Base-by-base conservation (phyloP, 2,329 filamentous ascomycete genomes). In the Monosporascus sp. region DNA sequence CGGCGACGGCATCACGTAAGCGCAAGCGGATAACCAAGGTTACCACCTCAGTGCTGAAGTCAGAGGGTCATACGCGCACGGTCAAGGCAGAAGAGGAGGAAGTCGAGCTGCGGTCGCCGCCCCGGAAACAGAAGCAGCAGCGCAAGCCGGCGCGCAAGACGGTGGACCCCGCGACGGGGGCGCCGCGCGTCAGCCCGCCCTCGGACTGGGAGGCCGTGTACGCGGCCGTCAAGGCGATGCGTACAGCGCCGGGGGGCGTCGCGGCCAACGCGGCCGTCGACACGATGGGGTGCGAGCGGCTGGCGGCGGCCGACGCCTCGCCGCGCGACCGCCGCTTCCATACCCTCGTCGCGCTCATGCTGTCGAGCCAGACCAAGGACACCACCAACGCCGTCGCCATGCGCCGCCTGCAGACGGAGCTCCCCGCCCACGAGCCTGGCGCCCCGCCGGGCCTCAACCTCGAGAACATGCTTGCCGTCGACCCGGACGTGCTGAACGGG, bases 301-400 rank as follows among this genome's bases (percentile, higher is more conserved):
- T 94, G 9, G 89, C 88, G 3, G 73, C 78, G 47, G 68, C 72
- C 17, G 69, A 62, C 1, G 77, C 79, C 11, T 76, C 72, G 53
- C 67, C 75, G 25, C 75, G 72, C 53, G 80, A 82, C 65, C 84
- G 84, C 66, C 82, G 92, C 6, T 92, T 95, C 62, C 92, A 97
- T 65, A 96, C 90, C 3, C 81, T 97, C 31, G 79, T 96, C 39
- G 83, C 91, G 15, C 77, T 97, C 57, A 96, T 97, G 92, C 80
- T 97, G 36, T 93, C 88, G 37, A 90, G 86, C 48, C 92, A 97
- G 74, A 97, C 92, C 9, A 96, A 96, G 68, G 92, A 97, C 70
- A 94, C 90, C 1, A 89, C 93, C 52, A 96, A 89, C 24, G 88
- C 90, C 0, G 87, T 84, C 15, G 90, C 88, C 6, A 96, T 97